Evolutionary conservation across 306 rosid genomes (phyloP), one percentile per base, ranked within the genome.

Genomic region (Sesbania bispinosa): DNA sequence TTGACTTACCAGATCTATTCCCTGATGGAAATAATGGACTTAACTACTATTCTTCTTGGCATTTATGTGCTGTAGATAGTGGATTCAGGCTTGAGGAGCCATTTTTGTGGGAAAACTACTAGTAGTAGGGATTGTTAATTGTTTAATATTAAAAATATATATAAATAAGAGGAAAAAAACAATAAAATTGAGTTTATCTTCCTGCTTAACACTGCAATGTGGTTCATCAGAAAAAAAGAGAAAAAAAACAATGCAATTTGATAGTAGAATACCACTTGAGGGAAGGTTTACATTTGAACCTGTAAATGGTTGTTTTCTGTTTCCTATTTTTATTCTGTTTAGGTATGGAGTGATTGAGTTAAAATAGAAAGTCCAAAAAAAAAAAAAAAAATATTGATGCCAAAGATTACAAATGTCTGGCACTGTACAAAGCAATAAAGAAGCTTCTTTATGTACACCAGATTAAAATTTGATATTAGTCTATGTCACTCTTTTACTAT

Each of bases 1-100:
- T 93, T 79, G 98, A 93, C 80, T 75, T 93, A 7, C 98, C 98
- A 1, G 98, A 93, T 88, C 91, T 93, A 65, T 81, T 85, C 72
- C 77, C 61, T 10, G 93, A 75, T 57, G 85, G 78, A 36, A 77
- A 67, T 45, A 45, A 50, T 46, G 83, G 79, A 27, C 76, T 85
- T 46, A 62, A 69, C 75, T 77, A 77, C 7, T 79, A 71, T 67
- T 74, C 89, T 24, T 79, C 88, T 26, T 92, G 96, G 98, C 79
- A 80, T 46, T 79, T 92, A 2, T 88, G 95, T 74, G 81, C 81
- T 10, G 81, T 72, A 27, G 89, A 86, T 33, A 71, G 78, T 43
- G 89, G 88, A 15, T 81, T 86, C 76, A 54, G 86, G 78, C 77
- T 82, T 19, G 91, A 82, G 43, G 98, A 92, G 65, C 87, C 88